Percentiles rank a stretch among this genome's conserved stretches.
These are phyloP conservation scores for Leccinum aurantiacum DNA, from an alignment of 768 basidiomycete genomes.

Conservation along the genomic window DNA sequence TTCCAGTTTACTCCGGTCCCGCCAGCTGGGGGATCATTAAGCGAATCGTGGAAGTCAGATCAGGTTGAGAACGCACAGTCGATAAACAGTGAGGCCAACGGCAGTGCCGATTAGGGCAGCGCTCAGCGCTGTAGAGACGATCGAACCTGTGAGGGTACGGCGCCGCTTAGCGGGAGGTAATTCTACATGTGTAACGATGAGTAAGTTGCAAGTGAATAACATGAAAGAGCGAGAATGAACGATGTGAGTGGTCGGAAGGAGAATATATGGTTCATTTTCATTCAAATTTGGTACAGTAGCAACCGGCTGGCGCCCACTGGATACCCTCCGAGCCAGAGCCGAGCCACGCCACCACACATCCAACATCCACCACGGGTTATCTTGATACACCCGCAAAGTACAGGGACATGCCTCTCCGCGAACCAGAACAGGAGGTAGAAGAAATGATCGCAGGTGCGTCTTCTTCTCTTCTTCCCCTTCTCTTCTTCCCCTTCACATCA, in stretches of 20 bases:
- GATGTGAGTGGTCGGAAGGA: conserved; percentile 9
- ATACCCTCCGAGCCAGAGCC: conserved; percentile 60
- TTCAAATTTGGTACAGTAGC: conserved; percentile 10
- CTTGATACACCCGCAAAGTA: conserved; percentile 70
- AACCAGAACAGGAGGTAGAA: conserved; percentile 43
- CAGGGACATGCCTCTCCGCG: conserved; percentile 36
- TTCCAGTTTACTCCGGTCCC: conserved; percentile 64
- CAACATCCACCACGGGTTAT: conserved; percentile 60
- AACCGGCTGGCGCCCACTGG: conserved; percentile 41
- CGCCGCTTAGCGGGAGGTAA: conserved; percentile 76
- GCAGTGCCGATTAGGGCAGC: conserved; percentile 86
- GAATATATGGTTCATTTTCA: conserved; percentile 17
- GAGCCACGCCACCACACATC: conserved; percentile 50
- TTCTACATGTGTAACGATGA: conserved; percentile 61
- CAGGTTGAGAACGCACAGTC: conserved; percentile 57
- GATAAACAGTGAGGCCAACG: conserved; percentile 83
- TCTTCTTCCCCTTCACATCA: conserved; percentile 36
- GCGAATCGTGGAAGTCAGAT: neutral
- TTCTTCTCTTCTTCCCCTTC: conserved; percentile 32
- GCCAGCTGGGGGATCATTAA: conserved; percentile 53
- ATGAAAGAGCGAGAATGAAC: conserved; percentile 26
- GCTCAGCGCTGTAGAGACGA: conserved; percentile 80
- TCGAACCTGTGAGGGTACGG: conserved; percentile 76
- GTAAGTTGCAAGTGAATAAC: conserved; percentile 37
- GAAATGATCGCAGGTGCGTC: conserved; percentile 47